Conservation (phyloP, 2,329 filamentous ascomycete genomes). For the Cadophora malorum region DNA sequence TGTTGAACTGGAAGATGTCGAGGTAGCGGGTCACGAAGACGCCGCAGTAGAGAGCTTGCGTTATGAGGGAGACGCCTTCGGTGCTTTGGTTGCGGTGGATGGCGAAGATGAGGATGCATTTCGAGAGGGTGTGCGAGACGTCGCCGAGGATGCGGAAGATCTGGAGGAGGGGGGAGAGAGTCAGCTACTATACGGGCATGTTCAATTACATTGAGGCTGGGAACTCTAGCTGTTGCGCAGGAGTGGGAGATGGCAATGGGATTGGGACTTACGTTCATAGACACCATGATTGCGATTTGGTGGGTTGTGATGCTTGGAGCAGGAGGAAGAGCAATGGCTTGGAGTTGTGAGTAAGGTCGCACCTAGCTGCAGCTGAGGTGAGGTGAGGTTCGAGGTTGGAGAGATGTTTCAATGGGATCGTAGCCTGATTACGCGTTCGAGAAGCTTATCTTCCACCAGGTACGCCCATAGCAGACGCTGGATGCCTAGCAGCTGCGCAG, state of each 20-base stretch:
- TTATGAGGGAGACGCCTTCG: conserved; percentile 91
- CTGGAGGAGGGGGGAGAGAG: conserved; percentile 28
- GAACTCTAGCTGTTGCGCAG: background rate
- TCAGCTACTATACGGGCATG: background rate
- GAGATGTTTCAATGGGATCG: conserved; percentile 19
- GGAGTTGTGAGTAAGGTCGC: background rate
- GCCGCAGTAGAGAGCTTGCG: conserved; percentile 82
- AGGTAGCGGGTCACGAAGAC: conserved; percentile 90
- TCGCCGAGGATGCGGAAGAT: conserved; percentile 82
- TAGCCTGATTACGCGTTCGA: conserved; percentile 34
- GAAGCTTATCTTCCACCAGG: conserved; percentile 1
- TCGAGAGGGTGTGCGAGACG: conserved; percentile 82
- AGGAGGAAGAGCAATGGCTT: background rate
- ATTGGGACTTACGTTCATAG: conserved; percentile 37
- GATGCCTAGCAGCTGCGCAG: conserved; percentile 6
- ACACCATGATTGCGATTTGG: conserved; percentile 31
- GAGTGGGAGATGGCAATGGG: background rate
- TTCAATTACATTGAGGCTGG: background rate
- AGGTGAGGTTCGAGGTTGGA: conserved; percentile 14
- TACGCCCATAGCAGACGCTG: conserved; percentile 17
- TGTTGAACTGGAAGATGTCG: conserved; percentile 70
- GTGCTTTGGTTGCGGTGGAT: conserved; percentile 89
- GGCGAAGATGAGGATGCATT: conserved; percentile 87
- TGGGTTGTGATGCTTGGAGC: background rate
- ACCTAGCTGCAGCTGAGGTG: background rate